These are phyloP conservation scores for Salix caprea DNA, from an alignment of 345 rosid genomes.

Conservation along the genomic window DNA sequence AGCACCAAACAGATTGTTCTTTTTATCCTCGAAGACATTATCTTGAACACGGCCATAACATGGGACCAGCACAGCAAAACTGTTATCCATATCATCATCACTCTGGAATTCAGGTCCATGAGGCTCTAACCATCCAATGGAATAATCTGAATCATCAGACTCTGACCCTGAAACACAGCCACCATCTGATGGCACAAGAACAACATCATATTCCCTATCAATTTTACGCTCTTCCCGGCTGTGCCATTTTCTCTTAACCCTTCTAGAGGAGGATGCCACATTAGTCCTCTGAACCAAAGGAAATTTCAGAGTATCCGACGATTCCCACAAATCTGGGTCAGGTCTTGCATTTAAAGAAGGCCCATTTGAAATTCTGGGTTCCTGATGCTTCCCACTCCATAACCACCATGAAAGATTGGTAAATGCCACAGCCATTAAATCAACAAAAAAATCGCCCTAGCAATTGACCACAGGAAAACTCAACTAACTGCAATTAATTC, in stretches of 20 bases:
- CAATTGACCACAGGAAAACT: too few relatives aligned
- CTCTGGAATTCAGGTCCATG: slow-evolving; percentile 62
- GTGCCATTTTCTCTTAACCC: slow-evolving; percentile 59
- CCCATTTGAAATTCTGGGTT: slow-evolving; percentile 41
- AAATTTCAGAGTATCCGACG: slow-evolving; percentile 48
- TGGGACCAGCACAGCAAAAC: slow-evolving; percentile 69
- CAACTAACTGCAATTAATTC: too few relatives aligned
- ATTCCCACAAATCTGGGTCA: slow-evolving; percentile 42
- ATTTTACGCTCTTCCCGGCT: slow-evolving; percentile 63
- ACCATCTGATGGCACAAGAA: slow-evolving; percentile 75
- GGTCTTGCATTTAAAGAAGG: slow-evolving; percentile 35
- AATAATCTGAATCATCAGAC: slow-evolving; percentile 67
- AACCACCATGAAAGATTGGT: slow-evolving; percentile 61
- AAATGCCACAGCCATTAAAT: slow-evolving; percentile 53
- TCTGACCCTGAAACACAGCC: slow-evolving; percentile 73
- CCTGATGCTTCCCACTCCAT: slow-evolving; percentile 53
- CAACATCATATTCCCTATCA: slow-evolving; percentile 64
- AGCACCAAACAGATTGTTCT: slow-evolving; percentile 36
- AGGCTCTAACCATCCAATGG: slow-evolving; percentile 80
- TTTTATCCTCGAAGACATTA: slow-evolving; percentile 25
- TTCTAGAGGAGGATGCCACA: slow-evolving; percentile 45
- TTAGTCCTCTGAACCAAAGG: slow-evolving; percentile 39
- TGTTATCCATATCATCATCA: slow-evolving; percentile 54
- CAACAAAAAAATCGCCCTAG: neutral
- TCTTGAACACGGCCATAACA: slow-evolving; percentile 50